Percentiles rank a stretch among this genome's conserved stretches.
Evolutionary conservation across 1,139 yeast species (phyloP).

Genomic region (Yamadazyma spencermartinsiae): DNA sequence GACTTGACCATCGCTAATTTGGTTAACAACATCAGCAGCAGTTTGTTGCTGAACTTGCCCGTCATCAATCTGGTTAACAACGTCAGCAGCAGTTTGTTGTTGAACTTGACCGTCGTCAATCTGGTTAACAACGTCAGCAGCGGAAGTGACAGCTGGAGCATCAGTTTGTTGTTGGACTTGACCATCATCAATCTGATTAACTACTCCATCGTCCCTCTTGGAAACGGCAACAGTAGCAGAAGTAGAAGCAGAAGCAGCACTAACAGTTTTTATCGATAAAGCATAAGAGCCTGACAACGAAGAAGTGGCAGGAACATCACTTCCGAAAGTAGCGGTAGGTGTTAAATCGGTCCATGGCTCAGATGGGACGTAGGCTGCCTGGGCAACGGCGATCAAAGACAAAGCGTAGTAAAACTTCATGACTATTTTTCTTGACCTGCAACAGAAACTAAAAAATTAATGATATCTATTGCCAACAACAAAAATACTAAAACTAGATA

Average conservation of each 20-base stretch:
- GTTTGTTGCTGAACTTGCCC: constrained; percentile 38
- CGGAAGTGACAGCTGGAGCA: constrained; percentile 31
- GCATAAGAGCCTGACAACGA: constrained; percentile 20
- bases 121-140: constrained; percentile 37
- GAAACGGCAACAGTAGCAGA: constrained; percentile 13
- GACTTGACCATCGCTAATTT: constrained; percentile 42
- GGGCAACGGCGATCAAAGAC: constrained; percentile 14
- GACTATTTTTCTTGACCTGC: too few relatives aligned
- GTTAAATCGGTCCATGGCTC: constrained; percentile 29
- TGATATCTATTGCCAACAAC: constrained; percentile 3
- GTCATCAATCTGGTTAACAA: constrained; percentile 33
- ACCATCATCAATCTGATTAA: constrained; percentile 35
- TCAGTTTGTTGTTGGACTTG: constrained; percentile 41
- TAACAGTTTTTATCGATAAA: constrained; percentile 19
- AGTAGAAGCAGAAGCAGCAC: constrained; percentile 24
- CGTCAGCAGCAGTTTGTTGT: constrained; percentile 32
- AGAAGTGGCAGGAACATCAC: constrained; percentile 19
- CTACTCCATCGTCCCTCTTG: constrained; percentile 19
- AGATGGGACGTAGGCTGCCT: constrained; percentile 23
- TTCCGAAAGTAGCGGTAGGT: constrained; percentile 33
- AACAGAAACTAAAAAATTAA: not conserved
- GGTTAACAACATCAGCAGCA: constrained; percentile 31
- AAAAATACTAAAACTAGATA: constrained; percentile 1
- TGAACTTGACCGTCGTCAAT: constrained; percentile 45
- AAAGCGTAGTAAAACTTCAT: constrained; percentile 14